These are phyloP conservation scores for Colletotrichum noveboracense DNA, from an alignment of 2,329 filamentous ascomycete genomes.

Conservation along the genomic window DNA sequence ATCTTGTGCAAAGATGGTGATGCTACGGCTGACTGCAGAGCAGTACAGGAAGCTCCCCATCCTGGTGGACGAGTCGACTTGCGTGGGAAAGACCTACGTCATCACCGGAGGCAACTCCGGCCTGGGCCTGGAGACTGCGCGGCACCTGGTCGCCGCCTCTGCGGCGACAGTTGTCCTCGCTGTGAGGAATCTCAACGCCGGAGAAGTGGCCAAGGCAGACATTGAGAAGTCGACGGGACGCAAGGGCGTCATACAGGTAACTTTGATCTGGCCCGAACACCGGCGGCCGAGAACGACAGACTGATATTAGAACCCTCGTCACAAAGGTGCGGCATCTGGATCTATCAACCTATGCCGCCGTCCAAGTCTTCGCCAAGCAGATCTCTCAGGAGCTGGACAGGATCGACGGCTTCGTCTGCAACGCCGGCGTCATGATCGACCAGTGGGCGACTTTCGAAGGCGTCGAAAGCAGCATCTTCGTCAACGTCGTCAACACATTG, in stretches of 20 bases:
- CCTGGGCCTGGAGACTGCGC: conserved; percentile 38
- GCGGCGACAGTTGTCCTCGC: conserved; percentile 37
- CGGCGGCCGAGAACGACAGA: background rate
- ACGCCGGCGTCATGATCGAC: conserved; percentile 35
- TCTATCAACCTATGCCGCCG: conserved; percentile 39
- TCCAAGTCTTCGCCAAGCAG: conserved; percentile 38
- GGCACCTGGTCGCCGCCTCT: conserved; percentile 33
- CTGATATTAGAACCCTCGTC: background rate
- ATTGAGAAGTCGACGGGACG: conserved; percentile 5
- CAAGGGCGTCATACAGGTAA: background rate
- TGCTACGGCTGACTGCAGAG: conserved; percentile 5
- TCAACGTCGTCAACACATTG: conserved; percentile 30
- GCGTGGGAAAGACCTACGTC: conserved; percentile 25
- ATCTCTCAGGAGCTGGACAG: conserved; percentile 33
- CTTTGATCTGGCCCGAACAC: background rate
- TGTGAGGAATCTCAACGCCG: conserved; percentile 25
- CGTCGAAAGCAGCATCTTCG: conserved; percentile 52
- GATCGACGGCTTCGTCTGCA: conserved; percentile 43
- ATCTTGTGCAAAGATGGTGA: conserved; percentile 1
- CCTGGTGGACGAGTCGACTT: background rate
- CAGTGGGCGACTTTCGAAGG: conserved; percentile 42
- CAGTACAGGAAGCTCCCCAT: conserved; percentile 13
- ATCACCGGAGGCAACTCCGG: conserved; percentile 40
- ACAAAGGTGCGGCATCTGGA: conserved; percentile 34
- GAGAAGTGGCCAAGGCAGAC: conserved; percentile 10